Base-by-base conservation (phyloP, 495 filamentous ascomycete genomes). In the Chaetomium tenue region DNA sequence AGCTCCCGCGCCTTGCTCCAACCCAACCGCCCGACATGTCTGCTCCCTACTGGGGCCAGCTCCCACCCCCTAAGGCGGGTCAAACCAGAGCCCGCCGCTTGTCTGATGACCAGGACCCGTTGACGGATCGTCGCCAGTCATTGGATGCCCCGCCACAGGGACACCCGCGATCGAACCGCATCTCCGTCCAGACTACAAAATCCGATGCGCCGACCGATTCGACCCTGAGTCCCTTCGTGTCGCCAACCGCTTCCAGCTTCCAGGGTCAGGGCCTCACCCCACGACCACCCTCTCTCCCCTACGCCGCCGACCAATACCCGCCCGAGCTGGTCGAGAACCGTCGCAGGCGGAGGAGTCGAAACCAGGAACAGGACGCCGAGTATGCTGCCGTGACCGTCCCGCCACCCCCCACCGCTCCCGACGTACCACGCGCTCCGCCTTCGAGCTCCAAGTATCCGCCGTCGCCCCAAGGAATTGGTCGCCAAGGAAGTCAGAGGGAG, bases 401-500 rank as follows among this genome's bases (percentile, higher is more conserved):
- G 4, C 63, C 75, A 40, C 83, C 78, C 7, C 85, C 84, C 62
- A 78, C 81, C 48, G 86, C 82, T 25, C 83, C 86, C 58, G 86
- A 88, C 60, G 82, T 78, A 2, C 86, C 86, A 5, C 81, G 81
- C 69, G 79, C 79, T 26, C 84, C 83, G 25, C 83, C 86, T 2
- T 72, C 82, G n/a, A 86, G 84, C 48, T 89, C 86, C 70, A 79
- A 75, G 63, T 74, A 80, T 22, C 79, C 82, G 26, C 78, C 67
- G n/a, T 26, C 61, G 13, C 60, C 73, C 2, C 55, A 57, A 20
- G 66, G 69, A 52, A 58, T 59, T 18, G 66, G 72, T n/a, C 75
- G 67, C 7, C 63, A 63, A 9, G 64, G 65, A 61, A 68, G 71
- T 66, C 62, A 66, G 65, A 83, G 79, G 79, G 76, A 71, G 60